These are phyloP conservation scores for Puccinia horiana DNA, from an alignment of 1,284 basidiomycete species.

Conservation along the genomic window DNA sequence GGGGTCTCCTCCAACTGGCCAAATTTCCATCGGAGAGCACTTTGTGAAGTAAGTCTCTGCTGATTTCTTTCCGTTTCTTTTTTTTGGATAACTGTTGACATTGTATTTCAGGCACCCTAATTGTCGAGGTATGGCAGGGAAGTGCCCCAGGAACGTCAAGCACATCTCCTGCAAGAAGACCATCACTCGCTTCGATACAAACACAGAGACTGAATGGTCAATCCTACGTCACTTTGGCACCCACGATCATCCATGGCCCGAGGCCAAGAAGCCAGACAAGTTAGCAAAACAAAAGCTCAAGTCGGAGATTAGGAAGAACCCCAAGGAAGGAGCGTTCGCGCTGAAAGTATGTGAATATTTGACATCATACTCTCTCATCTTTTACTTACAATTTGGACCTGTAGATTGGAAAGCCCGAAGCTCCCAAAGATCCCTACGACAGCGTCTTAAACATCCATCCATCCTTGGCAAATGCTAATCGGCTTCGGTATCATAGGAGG, in stretches of 20 bases:
- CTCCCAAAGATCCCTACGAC: background rate
- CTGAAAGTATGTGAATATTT: constrained; percentile 20
- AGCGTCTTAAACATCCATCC: background rate
- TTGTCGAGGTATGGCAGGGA: background rate
- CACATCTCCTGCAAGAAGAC: background rate
- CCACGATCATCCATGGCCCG: constrained; percentile 31
- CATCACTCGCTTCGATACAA: background rate
- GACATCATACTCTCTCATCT: too few species aligned
- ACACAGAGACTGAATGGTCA: background rate
- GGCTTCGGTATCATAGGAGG: background rate
- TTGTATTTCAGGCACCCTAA: background rate
- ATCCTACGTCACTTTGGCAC: background rate
- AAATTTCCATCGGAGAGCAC: background rate
- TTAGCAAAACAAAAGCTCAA: background rate
- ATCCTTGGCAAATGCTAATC: background rate
- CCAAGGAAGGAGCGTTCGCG: background rate
- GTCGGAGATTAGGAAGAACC: background rate
- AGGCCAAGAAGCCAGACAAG: background rate
- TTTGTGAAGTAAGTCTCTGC: background rate
- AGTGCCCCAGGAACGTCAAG: background rate
- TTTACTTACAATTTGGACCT: too few species aligned
- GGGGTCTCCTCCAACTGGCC: background rate
- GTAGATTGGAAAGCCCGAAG: background rate
- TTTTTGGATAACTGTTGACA: background rate
- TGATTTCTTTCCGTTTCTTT: background rate